A percentile compares a stretch with the other conserved stretches of the same genome.
Evolutionary conservation across 2,329 filamentous ascomycete genomes (phyloP).

Genomic region (Bipolaris sorokiniana): DNA sequence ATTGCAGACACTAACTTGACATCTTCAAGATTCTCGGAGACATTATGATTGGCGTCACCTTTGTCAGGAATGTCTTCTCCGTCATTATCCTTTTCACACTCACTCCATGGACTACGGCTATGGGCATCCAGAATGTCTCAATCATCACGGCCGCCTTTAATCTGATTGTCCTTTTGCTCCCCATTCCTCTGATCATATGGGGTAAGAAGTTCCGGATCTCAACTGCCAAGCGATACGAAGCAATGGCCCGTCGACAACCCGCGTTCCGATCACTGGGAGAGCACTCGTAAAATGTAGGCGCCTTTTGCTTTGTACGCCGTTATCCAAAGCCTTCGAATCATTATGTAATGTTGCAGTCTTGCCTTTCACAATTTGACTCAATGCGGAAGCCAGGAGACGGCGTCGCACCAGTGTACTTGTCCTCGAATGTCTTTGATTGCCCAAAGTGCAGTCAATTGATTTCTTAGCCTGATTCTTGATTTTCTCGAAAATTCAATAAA

Average conservation of each 20-base stretch:
- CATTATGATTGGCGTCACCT: constrained; percentile 54
- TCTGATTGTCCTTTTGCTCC: constrained; percentile 37
- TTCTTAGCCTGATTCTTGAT: background rate
- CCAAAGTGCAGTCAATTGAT: constrained; percentile 12
- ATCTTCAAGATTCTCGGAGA: constrained; percentile 52
- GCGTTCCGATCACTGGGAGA: constrained; percentile 14
- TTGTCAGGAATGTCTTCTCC: constrained; percentile 54
- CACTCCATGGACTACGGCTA: constrained; percentile 49
- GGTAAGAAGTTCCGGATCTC: constrained; percentile 21
- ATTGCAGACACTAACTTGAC: background rate
- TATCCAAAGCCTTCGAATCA: background rate
- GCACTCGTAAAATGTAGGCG: background rate
- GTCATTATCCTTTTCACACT: constrained; percentile 57
- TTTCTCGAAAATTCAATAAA: constrained; percentile 5
- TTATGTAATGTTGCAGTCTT: background rate
- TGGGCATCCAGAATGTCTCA: constrained; percentile 52
- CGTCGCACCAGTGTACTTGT: constrained; percentile 11
- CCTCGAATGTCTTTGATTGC: constrained; percentile 7
- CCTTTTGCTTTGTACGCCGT: background rate
- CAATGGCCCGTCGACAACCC: constrained; percentile 21
- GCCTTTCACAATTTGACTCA: background rate
- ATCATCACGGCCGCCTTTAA: constrained; percentile 49
- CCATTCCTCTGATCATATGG: constrained; percentile 21
- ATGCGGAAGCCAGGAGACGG: constrained; percentile 5
- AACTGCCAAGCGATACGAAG: constrained; percentile 17